Evolutionary conservation across 225 moss, liverwort and hornwort species (phyloP).

Genomic region (Marchantia polymorpha): DNA sequence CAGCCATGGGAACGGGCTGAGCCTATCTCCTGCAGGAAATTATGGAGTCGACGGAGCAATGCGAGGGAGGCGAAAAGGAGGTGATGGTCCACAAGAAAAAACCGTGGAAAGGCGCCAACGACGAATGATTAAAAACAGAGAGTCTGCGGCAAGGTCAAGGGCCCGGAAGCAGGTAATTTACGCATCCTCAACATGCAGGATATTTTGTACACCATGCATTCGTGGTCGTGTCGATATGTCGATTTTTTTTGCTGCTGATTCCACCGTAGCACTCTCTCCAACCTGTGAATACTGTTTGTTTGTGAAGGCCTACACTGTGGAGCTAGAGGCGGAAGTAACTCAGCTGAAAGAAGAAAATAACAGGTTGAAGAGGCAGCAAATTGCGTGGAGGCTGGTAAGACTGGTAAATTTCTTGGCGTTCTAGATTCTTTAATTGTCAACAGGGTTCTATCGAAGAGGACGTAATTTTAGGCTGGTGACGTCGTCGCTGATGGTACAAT

Average conservation of each 20-base stretch:
- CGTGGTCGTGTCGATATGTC: too few species aligned
- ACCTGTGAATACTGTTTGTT: background rate
- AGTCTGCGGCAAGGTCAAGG: conserved; percentile 90
- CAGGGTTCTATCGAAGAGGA: too few species aligned
- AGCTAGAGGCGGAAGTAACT: conserved; percentile 90
- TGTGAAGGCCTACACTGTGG: conserved; percentile 86
- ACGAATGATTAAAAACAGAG: conserved; percentile 97
- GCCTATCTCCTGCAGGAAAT: conserved; percentile 66
- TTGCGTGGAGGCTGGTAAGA: conserved; percentile 65
- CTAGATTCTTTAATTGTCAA: too few species aligned
- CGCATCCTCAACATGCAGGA: too few species aligned
- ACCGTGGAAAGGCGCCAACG: conserved; percentile 88
- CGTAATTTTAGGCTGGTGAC: background rate
- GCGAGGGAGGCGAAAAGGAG: conserved; percentile 78
- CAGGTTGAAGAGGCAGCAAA: conserved; percentile 71
- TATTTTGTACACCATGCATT: too few species aligned
- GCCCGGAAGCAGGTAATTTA: conserved; percentile 84
- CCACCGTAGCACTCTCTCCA: too few species aligned
- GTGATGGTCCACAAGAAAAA: conserved; percentile 83
- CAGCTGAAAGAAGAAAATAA: conserved; percentile 87
- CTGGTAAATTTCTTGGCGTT: background rate
- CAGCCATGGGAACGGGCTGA: conserved; percentile 63
- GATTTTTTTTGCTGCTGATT: too few species aligned
- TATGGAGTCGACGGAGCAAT: conserved; percentile 59
- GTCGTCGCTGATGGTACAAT: background rate